Percentiles rank a stretch among this genome's conserved stretches.
These are phyloP conservation scores for Nakazawaea ishiwadae DNA, from an alignment of 805 yeast species.

Conservation along the genomic window DNA sequence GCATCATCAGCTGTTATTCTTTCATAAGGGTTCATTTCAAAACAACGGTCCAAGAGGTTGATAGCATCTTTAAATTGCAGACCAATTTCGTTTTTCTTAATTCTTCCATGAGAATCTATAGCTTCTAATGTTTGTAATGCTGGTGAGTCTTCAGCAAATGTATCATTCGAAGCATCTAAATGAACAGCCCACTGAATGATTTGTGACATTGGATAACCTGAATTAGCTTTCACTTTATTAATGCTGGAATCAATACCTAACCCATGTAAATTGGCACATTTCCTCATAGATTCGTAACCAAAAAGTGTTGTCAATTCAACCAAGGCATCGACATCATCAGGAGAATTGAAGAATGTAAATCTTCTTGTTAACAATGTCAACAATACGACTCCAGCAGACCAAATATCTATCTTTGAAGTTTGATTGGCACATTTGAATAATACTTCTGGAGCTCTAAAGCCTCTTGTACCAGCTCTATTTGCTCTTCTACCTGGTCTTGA, in stretches of 20 bases:
- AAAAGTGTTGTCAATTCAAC: slow-evolving; percentile 79
- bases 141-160: slow-evolving; percentile 70
- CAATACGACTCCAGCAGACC: slow-evolving; percentile 91
- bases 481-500: slow-evolving; percentile 87
- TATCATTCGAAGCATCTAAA: slow-evolving; percentile 48
- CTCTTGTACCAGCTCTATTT: slow-evolving; percentile 95
- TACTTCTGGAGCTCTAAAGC: slow-evolving; percentile 93
- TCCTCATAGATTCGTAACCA: slow-evolving; percentile 68
- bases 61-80: slow-evolving; percentile 39
- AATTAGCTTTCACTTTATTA: slow-evolving; percentile 41
- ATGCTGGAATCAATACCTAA: slow-evolving; percentile 71
- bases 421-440: slow-evolving; percentile 82
- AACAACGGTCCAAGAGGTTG: slow-evolving; percentile 51
- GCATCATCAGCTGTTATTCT: slow-evolving; percentile 56
- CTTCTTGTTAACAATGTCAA: slow-evolving; percentile 72
- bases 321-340: slow-evolving; percentile 89
- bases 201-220: slow-evolving; percentile 32
- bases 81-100: slow-evolving; percentile 27
- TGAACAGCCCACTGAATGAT: slow-evolving; percentile 39
- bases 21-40: slow-evolving; percentile 52
- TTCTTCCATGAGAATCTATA: slow-evolving; percentile 38
- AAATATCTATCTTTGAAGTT: slow-evolving; percentile 74
- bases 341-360: slow-evolving; percentile 91
- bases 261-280: slow-evolving; percentile 83
- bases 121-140: slow-evolving; percentile 57